Base-by-base conservation (phyloP, 306 rosid genomes). In the Begonia loranthoides region DNA sequence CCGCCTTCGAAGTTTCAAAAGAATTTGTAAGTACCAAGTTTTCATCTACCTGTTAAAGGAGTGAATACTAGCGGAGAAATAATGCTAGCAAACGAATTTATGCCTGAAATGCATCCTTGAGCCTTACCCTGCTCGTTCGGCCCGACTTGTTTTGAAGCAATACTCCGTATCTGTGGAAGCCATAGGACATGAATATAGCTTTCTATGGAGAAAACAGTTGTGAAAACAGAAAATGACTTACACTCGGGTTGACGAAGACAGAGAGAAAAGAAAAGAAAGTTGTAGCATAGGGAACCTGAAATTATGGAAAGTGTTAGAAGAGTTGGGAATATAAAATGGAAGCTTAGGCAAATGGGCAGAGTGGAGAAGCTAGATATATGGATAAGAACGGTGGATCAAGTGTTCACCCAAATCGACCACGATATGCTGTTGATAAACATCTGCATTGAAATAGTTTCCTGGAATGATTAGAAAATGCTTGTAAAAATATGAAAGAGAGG, bases 101-200 rank as follows among this genome's bases (percentile, higher is more conserved):
- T 56, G 67, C 94, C 95, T 50, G 90, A 70, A 60, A 90, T 74
- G 53, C 94, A 79, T 59, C 97, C 97, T 76, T 79, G 97, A 66
- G 77, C 79, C 83, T 77, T 85, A 13, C 95, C 97, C 95, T 89
- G 97, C 65, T 89, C 93, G 19, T 45, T 51, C 17, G 81, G 52
- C 48, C 93, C 89, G 24, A 82, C 93, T 74, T 79, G 93, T 67
- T 89, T 84, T 1, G 97, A 89, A 50, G 77, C 93, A 65, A 84
- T 81, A 75, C 97, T 81, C 70, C 84, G 71, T 55, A 89, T 57
- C 97, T 89, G 88, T 48, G 10, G 10, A 17, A 58, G 55, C 9
- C 40, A 34, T 22, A 48, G 14, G 15, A 58, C 40, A 48, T 4
- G 15, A 28, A 19, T 1, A 13, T 41, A 1, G 12, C 47, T 45